These are phyloP conservation scores for Leccinum cinnamomeum DNA, from an alignment of 1,284 basidiomycete species.

Conservation along the genomic window DNA sequence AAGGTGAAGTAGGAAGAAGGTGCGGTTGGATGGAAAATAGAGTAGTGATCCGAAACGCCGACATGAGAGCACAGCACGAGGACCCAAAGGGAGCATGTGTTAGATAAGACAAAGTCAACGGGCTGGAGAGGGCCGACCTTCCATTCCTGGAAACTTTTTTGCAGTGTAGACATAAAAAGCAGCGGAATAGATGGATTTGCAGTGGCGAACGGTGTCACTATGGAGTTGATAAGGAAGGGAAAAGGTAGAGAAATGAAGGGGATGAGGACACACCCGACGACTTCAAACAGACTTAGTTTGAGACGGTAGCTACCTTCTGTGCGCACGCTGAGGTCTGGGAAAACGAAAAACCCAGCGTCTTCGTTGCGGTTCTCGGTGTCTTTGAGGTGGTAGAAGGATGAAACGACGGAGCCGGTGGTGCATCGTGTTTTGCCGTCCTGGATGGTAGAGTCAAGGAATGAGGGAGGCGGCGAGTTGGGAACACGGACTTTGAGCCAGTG, in stretches of 20 bases:
- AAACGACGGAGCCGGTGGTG: constrained; percentile 88
- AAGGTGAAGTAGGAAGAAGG: constrained; percentile 1
- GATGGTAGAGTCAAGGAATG: not conserved
- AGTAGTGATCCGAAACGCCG: constrained; percentile 26
- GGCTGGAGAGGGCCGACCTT: constrained; percentile 52
- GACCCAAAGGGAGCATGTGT: constrained; percentile 10
- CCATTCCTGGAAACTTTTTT: constrained; percentile 94
- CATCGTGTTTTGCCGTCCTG: constrained; percentile 88
- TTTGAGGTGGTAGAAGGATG: constrained; percentile 92
- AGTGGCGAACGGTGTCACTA: constrained; percentile 82
- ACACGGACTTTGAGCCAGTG: constrained; percentile 78
- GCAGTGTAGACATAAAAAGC: constrained; percentile 91
- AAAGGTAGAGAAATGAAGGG: not conserved
- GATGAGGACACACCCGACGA: constrained; percentile 69
- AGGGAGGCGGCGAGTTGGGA: constrained; percentile 1
- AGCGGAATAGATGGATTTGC: constrained; percentile 84
- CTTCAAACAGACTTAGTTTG: constrained; percentile 91
- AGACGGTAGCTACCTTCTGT: constrained; percentile 87
- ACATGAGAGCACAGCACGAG: constrained; percentile 14
- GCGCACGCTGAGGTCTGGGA: constrained; percentile 83
- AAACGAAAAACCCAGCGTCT: constrained; percentile 91
- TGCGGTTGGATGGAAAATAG: constrained; percentile 13
- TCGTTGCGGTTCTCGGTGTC: constrained; percentile 82
- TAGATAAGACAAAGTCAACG: constrained; percentile 24
- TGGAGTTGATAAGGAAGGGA: constrained; percentile 7